Conservation (phyloP, 73 alveolate genomes). For the Effrenium voratum region DNA sequence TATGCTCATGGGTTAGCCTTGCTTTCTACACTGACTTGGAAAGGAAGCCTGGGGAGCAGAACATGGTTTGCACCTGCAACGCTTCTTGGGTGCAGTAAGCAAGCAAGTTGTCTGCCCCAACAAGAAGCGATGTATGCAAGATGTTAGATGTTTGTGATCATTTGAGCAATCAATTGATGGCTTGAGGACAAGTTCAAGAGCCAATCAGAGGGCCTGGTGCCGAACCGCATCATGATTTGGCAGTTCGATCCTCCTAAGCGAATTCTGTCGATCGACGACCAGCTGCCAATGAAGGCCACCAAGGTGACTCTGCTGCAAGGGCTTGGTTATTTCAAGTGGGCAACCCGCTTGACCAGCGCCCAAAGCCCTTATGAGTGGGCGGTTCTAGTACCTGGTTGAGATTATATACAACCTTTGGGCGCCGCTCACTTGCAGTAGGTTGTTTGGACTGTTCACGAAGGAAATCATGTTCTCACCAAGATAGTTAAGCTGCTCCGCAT, state of each 20-base stretch:
- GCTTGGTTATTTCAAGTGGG: neutral
- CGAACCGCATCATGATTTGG: conserved; percentile 91
- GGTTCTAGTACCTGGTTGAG: too few relatives aligned
- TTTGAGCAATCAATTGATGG: neutral
- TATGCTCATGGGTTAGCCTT: too few relatives aligned
- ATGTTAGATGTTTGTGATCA: neutral
- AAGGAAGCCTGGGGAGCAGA: conserved; percentile 91
- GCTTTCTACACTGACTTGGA: neutral
- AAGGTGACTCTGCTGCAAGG: conserved; percentile 1
- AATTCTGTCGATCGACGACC: conserved; percentile 77
- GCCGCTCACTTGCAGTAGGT: too few relatives aligned
- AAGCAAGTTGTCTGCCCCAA: neutral
- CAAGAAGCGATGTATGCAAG: neutral
- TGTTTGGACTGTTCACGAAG: neutral
- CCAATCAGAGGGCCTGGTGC: conserved; percentile 74
- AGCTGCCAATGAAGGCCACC: conserved; percentile 92
- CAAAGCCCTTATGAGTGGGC: too few relatives aligned
- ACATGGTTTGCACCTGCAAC: conserved; percentile 80
- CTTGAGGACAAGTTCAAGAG: conserved; percentile 91
- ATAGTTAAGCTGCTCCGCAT: too few relatives aligned
- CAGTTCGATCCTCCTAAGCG: conserved; percentile 50
- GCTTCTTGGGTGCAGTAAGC: conserved; percentile 11
- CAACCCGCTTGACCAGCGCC: too few relatives aligned
- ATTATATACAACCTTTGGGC: too few relatives aligned
- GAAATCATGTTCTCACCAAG: too few relatives aligned